Evolutionary conservation across 441 rosid genomes (phyloP).

Genomic region (Euphorbia corollata): DNA sequence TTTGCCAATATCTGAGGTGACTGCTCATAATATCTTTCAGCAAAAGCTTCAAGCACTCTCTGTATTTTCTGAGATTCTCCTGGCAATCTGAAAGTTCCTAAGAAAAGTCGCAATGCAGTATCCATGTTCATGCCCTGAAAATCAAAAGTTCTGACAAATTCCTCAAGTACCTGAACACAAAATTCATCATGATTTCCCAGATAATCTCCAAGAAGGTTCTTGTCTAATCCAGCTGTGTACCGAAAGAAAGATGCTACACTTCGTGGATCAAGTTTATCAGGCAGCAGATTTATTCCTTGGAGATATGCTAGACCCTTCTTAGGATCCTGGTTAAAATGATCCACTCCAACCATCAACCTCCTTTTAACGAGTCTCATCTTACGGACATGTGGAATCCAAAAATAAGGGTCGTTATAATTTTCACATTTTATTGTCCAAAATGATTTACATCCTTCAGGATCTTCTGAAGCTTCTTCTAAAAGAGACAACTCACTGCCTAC

Average conservation of each 20-base stretch:
- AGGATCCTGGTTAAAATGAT: conserved; percentile 82
- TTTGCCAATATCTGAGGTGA: conserved; percentile 67
- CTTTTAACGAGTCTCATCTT: conserved; percentile 60
- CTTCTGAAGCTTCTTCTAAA: conserved; percentile 34
- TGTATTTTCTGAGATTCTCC: conserved; percentile 98
- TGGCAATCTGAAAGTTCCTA: conserved; percentile 87
- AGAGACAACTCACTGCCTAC: conserved; percentile 40
- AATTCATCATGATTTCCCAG: conserved; percentile 91
- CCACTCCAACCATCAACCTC: conserved; percentile 72
- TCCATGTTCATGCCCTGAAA: conserved; percentile 80
- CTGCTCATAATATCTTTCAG: conserved; percentile 95
- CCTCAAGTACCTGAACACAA: conserved; percentile 86
- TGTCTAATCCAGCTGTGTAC: conserved; percentile 86
- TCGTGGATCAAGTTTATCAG: conserved; percentile 76
- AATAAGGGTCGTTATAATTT: conserved; percentile 48
- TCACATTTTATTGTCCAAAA: conserved; percentile 73
- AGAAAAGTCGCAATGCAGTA: conserved; percentile 76
- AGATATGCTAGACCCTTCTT: conserved; percentile 81
- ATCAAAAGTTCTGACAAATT: conserved; percentile 88
- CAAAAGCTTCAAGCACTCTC: conserved; percentile 92
- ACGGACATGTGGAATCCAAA: conserved; percentile 82
- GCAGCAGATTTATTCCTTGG: conserved; percentile 71
- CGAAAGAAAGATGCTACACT: conserved; percentile 86
- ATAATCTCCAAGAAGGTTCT: conserved; percentile 81
- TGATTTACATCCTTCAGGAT: conserved; percentile 47